These are phyloP conservation scores for Cephaloascus fragrans DNA, from an alignment of 805 yeast species.

Conservation along the genomic window DNA sequence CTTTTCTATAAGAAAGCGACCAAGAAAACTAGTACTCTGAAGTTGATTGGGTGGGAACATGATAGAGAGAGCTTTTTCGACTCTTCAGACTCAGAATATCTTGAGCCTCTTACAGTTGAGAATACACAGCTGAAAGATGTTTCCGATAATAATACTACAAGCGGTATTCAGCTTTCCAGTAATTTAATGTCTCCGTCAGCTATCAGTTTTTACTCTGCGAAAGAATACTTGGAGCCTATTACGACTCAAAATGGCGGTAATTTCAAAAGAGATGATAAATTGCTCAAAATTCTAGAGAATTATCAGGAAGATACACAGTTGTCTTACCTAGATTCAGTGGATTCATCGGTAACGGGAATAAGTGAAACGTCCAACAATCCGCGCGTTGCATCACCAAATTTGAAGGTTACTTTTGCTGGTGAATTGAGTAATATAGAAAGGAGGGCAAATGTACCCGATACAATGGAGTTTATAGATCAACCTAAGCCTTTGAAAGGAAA, in stretches of 20 bases:
- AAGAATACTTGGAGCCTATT: neutral
- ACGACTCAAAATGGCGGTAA: neutral
- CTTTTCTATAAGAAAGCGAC: slow-evolving; percentile 1
- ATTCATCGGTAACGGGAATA: neutral
- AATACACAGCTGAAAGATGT: slow-evolving; percentile 14
- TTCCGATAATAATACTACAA: neutral
- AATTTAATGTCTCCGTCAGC: neutral
- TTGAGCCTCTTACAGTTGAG: slow-evolving; percentile 5
- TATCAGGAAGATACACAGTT: neutral
- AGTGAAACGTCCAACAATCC: too few relatives aligned
- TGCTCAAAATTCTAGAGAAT: neutral
- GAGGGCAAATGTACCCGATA: neutral
- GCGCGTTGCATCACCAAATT: neutral
- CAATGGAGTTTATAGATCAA: too few relatives aligned
- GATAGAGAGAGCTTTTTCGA: slow-evolving; percentile 3
- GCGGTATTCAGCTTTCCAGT: neutral
- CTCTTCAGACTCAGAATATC: slow-evolving; percentile 2
- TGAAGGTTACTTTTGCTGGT: neutral
- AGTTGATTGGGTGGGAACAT: slow-evolving; percentile 1
- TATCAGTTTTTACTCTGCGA: neutral
- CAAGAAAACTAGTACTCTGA: slow-evolving; percentile 1
- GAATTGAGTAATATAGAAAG: neutral
- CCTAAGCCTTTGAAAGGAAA: neutral
- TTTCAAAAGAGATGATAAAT: too few relatives aligned
- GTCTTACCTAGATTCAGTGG: neutral